phyloP scores from a whole-genome alignment of 345 rosid species.

The Acer campestre region DNA sequence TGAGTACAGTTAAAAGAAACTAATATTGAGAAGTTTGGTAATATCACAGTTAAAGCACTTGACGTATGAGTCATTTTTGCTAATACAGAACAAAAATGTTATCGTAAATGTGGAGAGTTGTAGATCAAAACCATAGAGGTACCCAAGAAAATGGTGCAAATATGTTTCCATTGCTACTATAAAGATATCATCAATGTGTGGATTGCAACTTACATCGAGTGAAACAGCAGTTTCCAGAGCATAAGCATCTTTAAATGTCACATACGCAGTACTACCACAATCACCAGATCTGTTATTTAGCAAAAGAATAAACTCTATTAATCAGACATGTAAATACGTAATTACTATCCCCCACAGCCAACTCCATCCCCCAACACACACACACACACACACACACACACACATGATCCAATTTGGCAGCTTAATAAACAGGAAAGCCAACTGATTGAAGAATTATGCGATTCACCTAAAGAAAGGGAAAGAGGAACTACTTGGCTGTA shows the following conservation, averaged over 20 bases:
- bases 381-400: no score
- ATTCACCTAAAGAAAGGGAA: neutral
- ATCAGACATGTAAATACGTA: neutral
- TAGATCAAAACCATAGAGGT: neutral
- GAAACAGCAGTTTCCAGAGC: slow-evolving; percentile 81
- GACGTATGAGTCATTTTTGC: neutral
- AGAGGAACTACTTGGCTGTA: neutral
- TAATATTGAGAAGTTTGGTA: neutral
- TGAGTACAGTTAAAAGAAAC: neutral
- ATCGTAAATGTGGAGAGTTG: neutral
- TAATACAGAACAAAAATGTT: neutral
- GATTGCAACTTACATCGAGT: slow-evolving; percentile 69
- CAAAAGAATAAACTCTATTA: neutral
- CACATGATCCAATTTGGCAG: neutral
- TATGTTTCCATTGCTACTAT: neutral
- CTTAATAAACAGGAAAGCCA: neutral
- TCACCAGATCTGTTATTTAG: slow-evolving; percentile 55
- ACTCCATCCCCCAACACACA: neutral
- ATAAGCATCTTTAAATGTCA: slow-evolving; percentile 73
- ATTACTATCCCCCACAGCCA: neutral
- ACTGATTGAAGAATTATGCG: neutral
- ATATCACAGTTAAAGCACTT: neutral
- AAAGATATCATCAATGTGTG: neutral
- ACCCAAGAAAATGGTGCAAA: neutral
- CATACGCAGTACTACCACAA: slow-evolving; percentile 70